phyloP scores from a whole-genome alignment of 352 stramenopile genomes.

The Phytopythium helicoides region DNA sequence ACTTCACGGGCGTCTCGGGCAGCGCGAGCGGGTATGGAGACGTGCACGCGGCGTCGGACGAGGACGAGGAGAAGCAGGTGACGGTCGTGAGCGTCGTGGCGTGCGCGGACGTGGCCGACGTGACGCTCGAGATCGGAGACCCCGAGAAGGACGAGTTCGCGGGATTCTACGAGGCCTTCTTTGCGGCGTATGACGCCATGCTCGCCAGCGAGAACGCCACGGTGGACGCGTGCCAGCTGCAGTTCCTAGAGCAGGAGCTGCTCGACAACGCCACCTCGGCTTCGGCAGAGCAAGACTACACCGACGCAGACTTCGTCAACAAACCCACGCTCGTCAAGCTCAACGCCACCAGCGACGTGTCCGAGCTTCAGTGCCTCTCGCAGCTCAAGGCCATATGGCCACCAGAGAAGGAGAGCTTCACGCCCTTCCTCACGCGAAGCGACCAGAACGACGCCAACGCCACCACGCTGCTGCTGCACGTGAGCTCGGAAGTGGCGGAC shows the following conservation, averaged over 20 bases:
- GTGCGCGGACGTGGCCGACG: constrained; percentile 32
- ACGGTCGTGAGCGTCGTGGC: constrained; percentile 50
- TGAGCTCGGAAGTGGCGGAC: constrained; percentile 39
- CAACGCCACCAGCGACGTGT: constrained; percentile 12
- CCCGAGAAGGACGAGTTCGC: constrained; percentile 38
- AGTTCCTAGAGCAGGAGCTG: constrained; percentile 62
- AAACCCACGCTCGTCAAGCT: constrained; percentile 61
- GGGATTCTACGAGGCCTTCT: constrained; percentile 56
- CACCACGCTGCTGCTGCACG: constrained; percentile 60
- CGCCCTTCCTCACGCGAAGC: constrained; percentile 66
- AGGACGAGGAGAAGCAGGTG: constrained; percentile 45
- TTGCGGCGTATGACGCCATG: constrained; percentile 61
- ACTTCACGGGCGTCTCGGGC: constrained; percentile 17
- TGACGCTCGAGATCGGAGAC: constrained; percentile 51
- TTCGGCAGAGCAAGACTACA: constrained; percentile 14
- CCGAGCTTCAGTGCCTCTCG: constrained; percentile 44
- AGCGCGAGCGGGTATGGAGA: constrained; percentile 18
- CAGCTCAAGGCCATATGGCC: constrained; percentile 47
- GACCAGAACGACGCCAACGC: constrained; percentile 35
- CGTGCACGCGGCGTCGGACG: constrained; percentile 21
- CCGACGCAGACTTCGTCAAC: constrained; percentile 18
- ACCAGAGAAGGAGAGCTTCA: constrained; percentile 39
- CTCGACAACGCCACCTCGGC: constrained; percentile 33
- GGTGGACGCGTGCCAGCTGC: constrained; percentile 60
- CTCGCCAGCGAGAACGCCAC: constrained; percentile 43